A percentile compares a stretch with the other conserved stretches of the same genome.
These are phyloP conservation scores for Botrytis tulipae DNA, from an alignment of 2,329 filamentous ascomycete species.

Conservation along the genomic window DNA sequence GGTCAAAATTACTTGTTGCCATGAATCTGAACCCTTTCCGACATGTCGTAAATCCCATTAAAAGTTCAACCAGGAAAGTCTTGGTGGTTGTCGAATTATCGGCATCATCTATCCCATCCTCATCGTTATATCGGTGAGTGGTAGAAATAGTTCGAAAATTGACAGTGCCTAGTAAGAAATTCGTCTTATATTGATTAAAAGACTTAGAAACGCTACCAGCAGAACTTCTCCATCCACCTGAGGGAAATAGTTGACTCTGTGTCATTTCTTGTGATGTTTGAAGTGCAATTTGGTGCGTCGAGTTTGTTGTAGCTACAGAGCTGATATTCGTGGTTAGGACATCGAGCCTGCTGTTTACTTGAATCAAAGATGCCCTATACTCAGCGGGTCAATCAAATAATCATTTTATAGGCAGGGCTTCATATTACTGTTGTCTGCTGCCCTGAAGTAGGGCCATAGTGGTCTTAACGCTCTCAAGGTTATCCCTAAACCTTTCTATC, in stretches of 20 bases:
- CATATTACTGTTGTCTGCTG: slow-evolving; percentile 7
- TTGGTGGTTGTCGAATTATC: neutral
- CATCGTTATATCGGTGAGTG: neutral
- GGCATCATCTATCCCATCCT: neutral
- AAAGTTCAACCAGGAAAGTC: neutral
- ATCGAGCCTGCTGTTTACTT: neutral
- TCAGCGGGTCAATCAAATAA: neutral
- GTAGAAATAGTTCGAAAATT: neutral
- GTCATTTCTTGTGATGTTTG: neutral
- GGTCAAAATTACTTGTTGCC: neutral
- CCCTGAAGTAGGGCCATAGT: slow-evolving; percentile 19
- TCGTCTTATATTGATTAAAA: neutral
- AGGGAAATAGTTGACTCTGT: neutral
- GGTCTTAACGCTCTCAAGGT: slow-evolving; percentile 17
- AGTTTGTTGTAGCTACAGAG: neutral
- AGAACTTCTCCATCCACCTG: neutral
- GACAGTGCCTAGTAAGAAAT: neutral
- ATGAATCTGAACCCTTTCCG: neutral
- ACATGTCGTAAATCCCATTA: neutral
- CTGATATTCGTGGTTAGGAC: neutral
- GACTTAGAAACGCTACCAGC: neutral
- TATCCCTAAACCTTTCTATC: slow-evolving; percentile 18
- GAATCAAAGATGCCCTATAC: neutral
- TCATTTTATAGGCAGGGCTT: rapidly evolving
- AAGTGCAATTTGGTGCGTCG: neutral